Evolutionary conservation across 2,329 filamentous ascomycete species (phyloP), one percentile per base, ranked within the genome.

Genomic region (Diaporthe vaccinii): DNA sequence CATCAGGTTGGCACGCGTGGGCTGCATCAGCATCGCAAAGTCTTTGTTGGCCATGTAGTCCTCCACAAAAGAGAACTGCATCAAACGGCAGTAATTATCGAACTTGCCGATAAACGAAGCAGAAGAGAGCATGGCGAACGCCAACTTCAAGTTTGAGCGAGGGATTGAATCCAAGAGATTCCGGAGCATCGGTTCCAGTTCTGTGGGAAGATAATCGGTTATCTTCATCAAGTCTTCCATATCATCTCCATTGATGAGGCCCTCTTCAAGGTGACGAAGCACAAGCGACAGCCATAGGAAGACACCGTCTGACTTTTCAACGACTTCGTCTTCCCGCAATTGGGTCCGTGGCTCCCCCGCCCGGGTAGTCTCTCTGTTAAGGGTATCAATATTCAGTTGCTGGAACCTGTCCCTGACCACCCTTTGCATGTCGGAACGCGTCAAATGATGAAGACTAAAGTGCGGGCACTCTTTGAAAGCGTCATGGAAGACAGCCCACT

Each of bases 161-260:
- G 46, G 28, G 28, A 69, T 69, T 17, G 22, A 49, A 31, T 69
- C 65, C 31, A 69, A 55, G 22, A 69, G 46, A 25, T 53, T 36
- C n/a, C n/a, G 65, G 14, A 53, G 28, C 44, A 69, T 49, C 31
- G 46, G 44, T 69, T 69, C 65, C 28, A 69, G 39, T 39, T 69
- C 65, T 15, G 44, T 53, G 2, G 65, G 65, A 20, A 69, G 65
- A 36, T 12, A 31, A 53, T 69, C 31, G 20, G 34, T 69, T 20
- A 51, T 55, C 31, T 69, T 49, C 22, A 51, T 53, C 44, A 69
- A 53, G 31, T 25, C 65, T 51, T 53, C 46, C 65, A 49, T 10
- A 20, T 53, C n/a, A 17, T 69, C 65, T n/a, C 65, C 65, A 25
- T 69, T 49, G 41, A 69, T 36, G 28, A 69, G 31, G 17, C 65